Evolutionary conservation across 257 asterid genomes (phyloP), one percentile per base, ranked within the genome.

Genomic region (Schizonepeta tenuifolia): DNA sequence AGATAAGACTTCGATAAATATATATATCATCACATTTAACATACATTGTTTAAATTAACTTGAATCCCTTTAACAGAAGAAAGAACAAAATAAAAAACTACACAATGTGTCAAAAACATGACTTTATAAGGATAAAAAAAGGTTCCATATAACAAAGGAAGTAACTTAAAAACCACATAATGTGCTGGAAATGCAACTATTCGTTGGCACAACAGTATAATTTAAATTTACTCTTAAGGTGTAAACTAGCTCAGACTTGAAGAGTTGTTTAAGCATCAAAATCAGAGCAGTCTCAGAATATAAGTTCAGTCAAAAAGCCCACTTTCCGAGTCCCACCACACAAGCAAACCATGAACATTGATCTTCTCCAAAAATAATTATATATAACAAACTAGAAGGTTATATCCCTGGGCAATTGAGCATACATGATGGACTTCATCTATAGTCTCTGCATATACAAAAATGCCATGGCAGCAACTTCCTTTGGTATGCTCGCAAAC

Each of bases 1-100:
- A 17, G 22, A 44, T 74, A 57, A 77, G 70, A 18, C 70, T 61
- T 15, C n/a, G 17, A 49, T 22, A n/a, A 13, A 60, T n/a, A 24
- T 13, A 76, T 15, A 7, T 1, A 36, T 66, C 74, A 65, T 22
- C 49, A 38, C 43, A 38, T 31, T 11, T 58, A 15, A 21, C 41
- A 65, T 7, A n/a, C 24, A 64, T 35, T 58, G 56, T 26, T 31
- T 14, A 13, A 28, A 6, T 40, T 10, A 58, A 38, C 11, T 35
- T 22, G 3, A 26, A 54, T 24, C 31, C 41, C 12, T 51, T n/a
- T n/a, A n/a, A 31, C 1, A 15, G 18, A 24, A 58, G 21, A 44
- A 43, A 0, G n/a, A 57, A 24, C 20, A 1, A 14, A 53, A 51
- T 18, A 17, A 50, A n/a, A 31, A 50, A 28, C n/a, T 38, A 31